Evolutionary conservation across 257 asterid genomes (phyloP), one percentile per base, ranked within the genome.

Genomic region (Nicotiana tomentosiformis): DNA sequence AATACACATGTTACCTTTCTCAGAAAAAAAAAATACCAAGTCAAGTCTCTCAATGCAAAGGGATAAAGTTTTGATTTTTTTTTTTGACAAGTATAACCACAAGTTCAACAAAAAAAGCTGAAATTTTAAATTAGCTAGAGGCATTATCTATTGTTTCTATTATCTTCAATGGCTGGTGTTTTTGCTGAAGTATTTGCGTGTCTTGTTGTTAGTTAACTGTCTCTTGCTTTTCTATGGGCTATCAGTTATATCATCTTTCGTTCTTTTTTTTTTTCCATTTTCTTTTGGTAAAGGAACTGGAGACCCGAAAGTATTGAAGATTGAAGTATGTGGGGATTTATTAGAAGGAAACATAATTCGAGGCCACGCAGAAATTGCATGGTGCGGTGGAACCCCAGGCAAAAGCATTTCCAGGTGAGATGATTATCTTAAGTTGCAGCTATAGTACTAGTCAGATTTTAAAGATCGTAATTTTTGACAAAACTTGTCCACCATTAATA

Each of bases 301-400:
- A 81, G 88, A 89, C 83, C 99, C 99, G 9, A 96, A 93, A 90
- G 95, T 94, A 83, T 87, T 96, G 83, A 96, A 91, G 91, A 93
- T 90, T 83, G 95, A 93, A 68, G 92, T 90, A 57, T 88, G 85
- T 72, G 99, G 99, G 81, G 97, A 94, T 69, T 90, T 96, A 81
- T 91, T 96, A 77, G 98, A 96, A 83, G 99, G 99, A 86, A 93
- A 90, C 87, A 87, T 87, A 76, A 83, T 93, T 76, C 89, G 88
- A 85, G 99, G 99, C 82, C 84, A 83, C 84, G 91, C 90, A 78
- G 96, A 92, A 87, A 93, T 94, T 85, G 98, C 98, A 82, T 96
- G 99, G 99, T 96, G 99, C 81, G 98, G 99, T 80, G 99, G 98
- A 68, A 92, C 95, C 84, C 97, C 98, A 5, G 99, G 94, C 76